A percentile compares a stretch with the other conserved stretches of the same genome.
phyloP scores from a whole-genome alignment of 306 rosid species.

The Prunus dulcis region DNA sequence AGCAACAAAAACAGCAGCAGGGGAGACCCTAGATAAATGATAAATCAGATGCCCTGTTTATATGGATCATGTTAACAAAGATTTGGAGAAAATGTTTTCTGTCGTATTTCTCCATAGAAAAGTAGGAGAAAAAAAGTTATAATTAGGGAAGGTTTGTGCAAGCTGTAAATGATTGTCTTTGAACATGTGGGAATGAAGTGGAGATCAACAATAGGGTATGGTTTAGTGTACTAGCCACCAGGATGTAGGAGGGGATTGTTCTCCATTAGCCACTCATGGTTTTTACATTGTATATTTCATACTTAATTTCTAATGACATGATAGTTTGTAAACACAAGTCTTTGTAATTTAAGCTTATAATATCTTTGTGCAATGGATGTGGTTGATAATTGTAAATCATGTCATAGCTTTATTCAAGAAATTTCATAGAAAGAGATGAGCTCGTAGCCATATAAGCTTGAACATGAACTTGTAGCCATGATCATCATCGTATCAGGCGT shows the following conservation, averaged over 20 bases:
- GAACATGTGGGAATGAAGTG: no score
- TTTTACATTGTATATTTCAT: neutral
- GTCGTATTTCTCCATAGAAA: neutral
- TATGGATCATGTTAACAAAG: neutral
- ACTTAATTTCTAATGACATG: neutral
- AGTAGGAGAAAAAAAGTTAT: neutral
- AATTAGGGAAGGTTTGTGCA: neutral
- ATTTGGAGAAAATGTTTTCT: neutral
- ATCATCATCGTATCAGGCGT: neutral
- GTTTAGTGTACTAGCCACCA: no score
- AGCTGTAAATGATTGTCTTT: neutral
- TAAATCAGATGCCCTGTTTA: neutral
- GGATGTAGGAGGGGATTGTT: neutral
- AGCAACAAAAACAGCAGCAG: neutral
- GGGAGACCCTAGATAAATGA: constrained; percentile 1
- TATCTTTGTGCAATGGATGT: neutral
- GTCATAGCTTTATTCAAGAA: neutral
- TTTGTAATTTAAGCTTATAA: neutral
- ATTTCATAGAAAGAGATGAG: neutral
- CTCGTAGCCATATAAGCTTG: neutral
- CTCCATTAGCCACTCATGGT: neutral
- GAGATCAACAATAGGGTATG: no score
- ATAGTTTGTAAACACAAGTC: neutral
- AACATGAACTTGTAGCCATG: neutral
- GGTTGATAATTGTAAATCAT: neutral